These are phyloP conservation scores for Candida odintsovae DNA, from an alignment of 805 yeast species.

Conservation along the genomic window DNA sequence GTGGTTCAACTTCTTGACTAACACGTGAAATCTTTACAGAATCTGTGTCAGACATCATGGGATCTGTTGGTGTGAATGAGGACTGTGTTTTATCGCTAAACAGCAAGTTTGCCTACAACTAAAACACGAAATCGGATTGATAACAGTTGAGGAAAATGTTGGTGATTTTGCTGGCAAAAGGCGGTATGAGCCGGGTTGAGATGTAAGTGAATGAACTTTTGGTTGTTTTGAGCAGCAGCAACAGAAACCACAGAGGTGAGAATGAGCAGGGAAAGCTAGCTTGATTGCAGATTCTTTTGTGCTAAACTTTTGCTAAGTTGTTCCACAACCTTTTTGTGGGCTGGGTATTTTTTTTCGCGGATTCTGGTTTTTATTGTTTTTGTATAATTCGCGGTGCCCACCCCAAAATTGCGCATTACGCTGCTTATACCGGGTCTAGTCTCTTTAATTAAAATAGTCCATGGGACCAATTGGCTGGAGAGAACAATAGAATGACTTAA, in stretches of 20 bases:
- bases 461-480: no score
- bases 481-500: no score
- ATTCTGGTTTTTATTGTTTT: no score
- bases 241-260: not conserved
- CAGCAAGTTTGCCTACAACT: not conserved
- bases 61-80: no score
- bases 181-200: not conserved
- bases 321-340: not conserved
- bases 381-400: not conserved
- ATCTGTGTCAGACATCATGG: not conserved
- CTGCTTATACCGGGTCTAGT: not conserved
- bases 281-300: no score
- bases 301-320: not conserved
- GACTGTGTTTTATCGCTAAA: no score
- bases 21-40: not conserved
- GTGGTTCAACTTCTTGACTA: not conserved
- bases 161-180: not conserved
- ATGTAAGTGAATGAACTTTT: not conserved
- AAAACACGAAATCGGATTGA: not conserved
- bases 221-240: not conserved
- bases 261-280: no score
- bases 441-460: not conserved
- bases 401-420: not conserved
- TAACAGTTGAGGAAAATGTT: not conserved
- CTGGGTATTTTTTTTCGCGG: no score